Base-by-base conservation (phyloP, 352 stramenopile genomes). In the Globisporangium carolinianum region DNA sequence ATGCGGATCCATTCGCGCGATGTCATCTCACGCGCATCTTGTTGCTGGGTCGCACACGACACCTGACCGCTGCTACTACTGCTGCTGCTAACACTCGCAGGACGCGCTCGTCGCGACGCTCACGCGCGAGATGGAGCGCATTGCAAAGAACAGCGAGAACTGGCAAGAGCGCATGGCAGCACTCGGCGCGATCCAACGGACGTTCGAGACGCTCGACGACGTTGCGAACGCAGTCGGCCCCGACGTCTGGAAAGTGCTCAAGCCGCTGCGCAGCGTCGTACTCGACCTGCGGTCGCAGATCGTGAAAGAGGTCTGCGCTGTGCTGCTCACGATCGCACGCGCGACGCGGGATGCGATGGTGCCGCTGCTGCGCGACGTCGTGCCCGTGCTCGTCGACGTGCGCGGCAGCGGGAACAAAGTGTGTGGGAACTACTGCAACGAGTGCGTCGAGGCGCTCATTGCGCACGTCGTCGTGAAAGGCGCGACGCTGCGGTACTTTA, bases 281-380 rank as follows among this genome's bases (percentile, higher is more conserved):
- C 77, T 89, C 57, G 84, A 94, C 53, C 60, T 94, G 55, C 76
- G 84, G 39, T 94, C 84, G 17, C 84, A 94, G 63, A 89, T 94
- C 58, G 84, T 94, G 60, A 94, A 94, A 60, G 84, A 91, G 51
- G 82, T 89, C 14, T 94, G 84, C 53, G 55, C 60, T 3, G 53
- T 89, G 55, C 69, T 94, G 11, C 71, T 73, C 18, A 71, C 66
- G 55, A 79, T 94, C 18, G 83, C 82, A 39, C 69, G 60, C 35
- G 72, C 74, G n/a, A 87, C 82, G n/a, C 60, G 72, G 32, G 84
- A 92, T 65, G 73, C 78, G 45, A 91, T 94, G 82, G 82, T 79
- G 35, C 78, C 78, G 53, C 86, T 91, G 49, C 62, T 89, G 45
- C 76, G 80, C 15, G 82, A 94, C 52, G 53, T 94, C 18, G 67